These are phyloP conservation scores for Sarocladiaceae sp. DNA, from an alignment of 2,329 filamentous ascomycete species.

Conservation along the genomic window DNA sequence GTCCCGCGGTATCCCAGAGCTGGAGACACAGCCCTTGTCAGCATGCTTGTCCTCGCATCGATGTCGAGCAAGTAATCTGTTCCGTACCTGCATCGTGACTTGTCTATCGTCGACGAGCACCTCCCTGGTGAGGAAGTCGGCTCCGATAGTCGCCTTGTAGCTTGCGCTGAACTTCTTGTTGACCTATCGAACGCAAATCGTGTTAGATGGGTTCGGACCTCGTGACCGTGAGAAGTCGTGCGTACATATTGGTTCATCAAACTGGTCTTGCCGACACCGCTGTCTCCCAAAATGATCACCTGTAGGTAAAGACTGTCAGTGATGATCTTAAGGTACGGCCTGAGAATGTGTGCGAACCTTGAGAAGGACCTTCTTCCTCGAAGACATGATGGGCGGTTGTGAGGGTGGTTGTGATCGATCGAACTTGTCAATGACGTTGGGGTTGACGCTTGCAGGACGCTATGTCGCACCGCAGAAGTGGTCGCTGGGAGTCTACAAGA, in stretches of 20 bases:
- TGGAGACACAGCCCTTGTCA: constrained; percentile 29
- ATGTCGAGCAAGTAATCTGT: constrained; percentile 5
- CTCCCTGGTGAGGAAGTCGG: constrained; percentile 97
- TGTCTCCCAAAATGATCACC: constrained; percentile 99
- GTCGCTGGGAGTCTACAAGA: too few relatives aligned
- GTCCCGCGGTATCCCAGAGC: constrained; percentile 97
- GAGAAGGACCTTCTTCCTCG: constrained; percentile 84
- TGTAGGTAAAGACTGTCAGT: constrained; percentile 30
- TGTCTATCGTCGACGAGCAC: constrained; percentile 94
- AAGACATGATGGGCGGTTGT: constrained; percentile 56
- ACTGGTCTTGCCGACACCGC: constrained; percentile 97
- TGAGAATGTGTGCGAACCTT: constrained; percentile 55
- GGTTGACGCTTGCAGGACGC: not conserved
- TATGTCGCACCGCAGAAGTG: too few relatives aligned
- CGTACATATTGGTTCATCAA: constrained; percentile 99
- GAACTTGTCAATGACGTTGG: constrained; percentile 26
- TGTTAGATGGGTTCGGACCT: constrained; percentile 9
- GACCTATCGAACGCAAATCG: constrained; percentile 55
- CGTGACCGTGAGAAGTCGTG: constrained; percentile 12
- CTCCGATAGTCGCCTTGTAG: constrained; percentile 99
- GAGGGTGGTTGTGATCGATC: constrained; percentile 13
- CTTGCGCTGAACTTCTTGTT: constrained; percentile 99
- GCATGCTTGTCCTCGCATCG: not conserved
- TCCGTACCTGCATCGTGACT: constrained; percentile 90
- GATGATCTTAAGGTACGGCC: constrained; percentile 1